Percentiles rank a stretch among this genome's conserved stretches.
These are phyloP conservation scores for Cytospora piceae DNA, from an alignment of 2,329 filamentous ascomycete genomes.

Conservation along the genomic window DNA sequence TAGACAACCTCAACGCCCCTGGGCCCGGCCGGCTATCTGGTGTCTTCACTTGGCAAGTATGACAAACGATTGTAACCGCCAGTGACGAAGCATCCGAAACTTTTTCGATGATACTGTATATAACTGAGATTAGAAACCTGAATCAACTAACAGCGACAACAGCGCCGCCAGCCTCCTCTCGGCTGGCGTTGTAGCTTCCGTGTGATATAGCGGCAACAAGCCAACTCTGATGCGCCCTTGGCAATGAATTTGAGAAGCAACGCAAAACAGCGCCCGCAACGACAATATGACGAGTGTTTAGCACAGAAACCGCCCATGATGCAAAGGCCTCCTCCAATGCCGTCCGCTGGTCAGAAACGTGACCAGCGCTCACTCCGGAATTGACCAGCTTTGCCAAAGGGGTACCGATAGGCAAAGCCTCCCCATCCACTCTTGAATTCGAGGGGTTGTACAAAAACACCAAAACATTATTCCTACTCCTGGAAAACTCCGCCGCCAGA, in stretches of 20 bases:
- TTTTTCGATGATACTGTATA: not conserved
- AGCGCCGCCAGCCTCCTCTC: not conserved
- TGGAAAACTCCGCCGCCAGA: constrained; percentile 19
- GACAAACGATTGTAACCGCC: not conserved
- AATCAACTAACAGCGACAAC: not conserved
- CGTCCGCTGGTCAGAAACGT: not conserved
- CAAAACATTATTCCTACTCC: constrained; percentile 10
- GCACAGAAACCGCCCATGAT: not conserved
- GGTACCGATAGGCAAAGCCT: not conserved
- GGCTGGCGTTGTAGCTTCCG: not conserved
- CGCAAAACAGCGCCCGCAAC: not conserved
- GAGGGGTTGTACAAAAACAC: not conserved
- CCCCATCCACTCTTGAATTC: not conserved
- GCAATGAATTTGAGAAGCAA: not conserved
- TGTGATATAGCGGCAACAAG: not conserved
- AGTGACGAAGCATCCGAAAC: not conserved
- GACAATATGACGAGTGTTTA: not conserved
- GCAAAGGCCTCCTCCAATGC: not conserved
- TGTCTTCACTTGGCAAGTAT: not conserved
- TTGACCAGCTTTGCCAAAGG: not conserved
- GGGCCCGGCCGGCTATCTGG: not conserved
- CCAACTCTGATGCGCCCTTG: not conserved
- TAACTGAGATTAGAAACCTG: not conserved
- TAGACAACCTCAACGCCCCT: too few relatives aligned
- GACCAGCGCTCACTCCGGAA: not conserved